Evolutionary conservation across 2,329 filamentous ascomycete genomes (phyloP).

Genomic region (Colletotrichum agaves): DNA sequence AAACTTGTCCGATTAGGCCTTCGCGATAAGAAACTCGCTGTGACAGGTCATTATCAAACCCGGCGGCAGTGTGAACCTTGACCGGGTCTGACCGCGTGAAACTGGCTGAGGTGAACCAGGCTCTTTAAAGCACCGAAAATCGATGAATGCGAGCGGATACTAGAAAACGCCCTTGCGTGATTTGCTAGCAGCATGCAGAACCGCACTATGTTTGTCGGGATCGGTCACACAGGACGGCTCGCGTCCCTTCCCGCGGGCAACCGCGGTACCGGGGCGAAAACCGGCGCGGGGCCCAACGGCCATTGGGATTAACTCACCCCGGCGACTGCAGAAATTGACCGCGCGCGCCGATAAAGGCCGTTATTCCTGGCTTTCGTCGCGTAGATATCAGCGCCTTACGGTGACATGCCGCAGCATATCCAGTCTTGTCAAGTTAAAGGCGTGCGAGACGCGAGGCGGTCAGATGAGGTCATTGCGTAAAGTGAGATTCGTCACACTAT

Average conservation of each 20-base stretch:
- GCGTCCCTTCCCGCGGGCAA: slow-evolving; percentile 31
- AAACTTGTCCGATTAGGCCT: background rate
- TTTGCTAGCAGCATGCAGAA: background rate
- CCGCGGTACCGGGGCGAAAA: slow-evolving; percentile 33
- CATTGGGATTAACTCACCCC: slow-evolving; percentile 7
- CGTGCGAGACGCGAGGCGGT: background rate
- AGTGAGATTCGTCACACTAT: background rate
- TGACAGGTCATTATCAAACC: background rate
- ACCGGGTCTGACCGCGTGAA: background rate
- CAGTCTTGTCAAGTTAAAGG: background rate
- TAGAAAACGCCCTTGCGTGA: slow-evolving; percentile 1
- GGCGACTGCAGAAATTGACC: slow-evolving; percentile 10
- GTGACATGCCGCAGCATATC: background rate
- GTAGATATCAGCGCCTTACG: background rate
- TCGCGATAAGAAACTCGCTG: background rate
- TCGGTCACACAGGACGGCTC: background rate
- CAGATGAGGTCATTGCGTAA: slow-evolving; percentile 6
- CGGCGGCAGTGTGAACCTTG: background rate
- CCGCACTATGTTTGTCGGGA: slow-evolving; percentile 14
- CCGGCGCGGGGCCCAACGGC: slow-evolving; percentile 29
- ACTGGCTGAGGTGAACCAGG: background rate
- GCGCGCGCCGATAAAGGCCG: background rate
- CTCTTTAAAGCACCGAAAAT: background rate
- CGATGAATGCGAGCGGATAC: background rate
- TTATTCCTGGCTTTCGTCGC: background rate